Base-by-base conservation (phyloP, 1,284 basidiomycete genomes). In the Fomitopsis pinicola region DNA sequence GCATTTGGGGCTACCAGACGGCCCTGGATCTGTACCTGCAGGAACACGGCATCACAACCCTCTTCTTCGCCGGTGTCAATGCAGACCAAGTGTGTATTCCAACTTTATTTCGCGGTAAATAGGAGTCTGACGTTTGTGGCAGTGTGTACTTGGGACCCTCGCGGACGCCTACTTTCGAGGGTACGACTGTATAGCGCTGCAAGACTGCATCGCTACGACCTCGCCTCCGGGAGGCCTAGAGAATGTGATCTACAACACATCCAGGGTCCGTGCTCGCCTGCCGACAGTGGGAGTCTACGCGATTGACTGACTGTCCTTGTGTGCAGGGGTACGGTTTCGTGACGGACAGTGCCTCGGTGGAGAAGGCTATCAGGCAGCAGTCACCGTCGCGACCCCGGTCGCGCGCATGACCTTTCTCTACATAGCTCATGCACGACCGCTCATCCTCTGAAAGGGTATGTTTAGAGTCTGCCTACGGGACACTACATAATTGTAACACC, bases 141-240 rank as follows among this genome's bases (percentile, higher is more conserved):
- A 87, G 85, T 88, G 86, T 65, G 86, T 89, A n/a, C 74, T 82
- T 14, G 87, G 87, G 5, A 88, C 86, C 0, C 64, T 88, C 26
- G 77, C 82, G 9, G 86, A 88, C 64, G 83, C 86, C 3, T 87
- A 87, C 69, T 87, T 76, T 68, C 77, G 80, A 40, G 87, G 86
- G 14, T 88, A 88, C 66, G 85, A 87, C 66, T 82, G 82, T 65
- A 75, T 89, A 57, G 69, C 84, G 12, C 74, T 88, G 4, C 69
- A 80, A 60, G 87, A 88, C 65, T 79, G 77, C 57, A 82, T 80
- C 15, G 87, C 85, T 22, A 88, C 87, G 1, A 84, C 84, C 2
- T 86, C 84, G 8, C 85, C 87, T 4, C 67, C 74, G 3, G 84
- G 85, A n/a, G 85, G 80, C 8, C 76, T 81, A 53, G 81, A 84